phyloP scores from a whole-genome alignment of 257 asterid genomes.

The Agastache rugosa region DNA sequence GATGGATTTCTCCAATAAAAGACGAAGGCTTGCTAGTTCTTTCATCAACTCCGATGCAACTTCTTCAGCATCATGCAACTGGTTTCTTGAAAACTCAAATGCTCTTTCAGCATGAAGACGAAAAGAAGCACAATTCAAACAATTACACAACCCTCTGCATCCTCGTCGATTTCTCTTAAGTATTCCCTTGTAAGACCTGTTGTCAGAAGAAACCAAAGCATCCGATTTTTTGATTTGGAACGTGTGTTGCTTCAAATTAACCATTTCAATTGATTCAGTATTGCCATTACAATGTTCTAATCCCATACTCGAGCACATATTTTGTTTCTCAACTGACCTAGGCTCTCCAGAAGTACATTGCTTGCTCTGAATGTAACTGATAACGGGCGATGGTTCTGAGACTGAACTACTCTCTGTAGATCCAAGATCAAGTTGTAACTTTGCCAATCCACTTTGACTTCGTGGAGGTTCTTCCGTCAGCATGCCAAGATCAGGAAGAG shows the following conservation, averaged over 20 bases:
- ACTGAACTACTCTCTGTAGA: slow-evolving; percentile 28
- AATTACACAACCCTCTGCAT: slow-evolving; percentile 83
- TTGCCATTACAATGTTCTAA: slow-evolving; percentile 25
- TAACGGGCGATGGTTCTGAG: slow-evolving; percentile 34
- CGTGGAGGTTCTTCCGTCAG: slow-evolving; percentile 24
- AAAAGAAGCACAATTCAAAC: slow-evolving; percentile 84
- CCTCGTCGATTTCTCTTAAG: slow-evolving; percentile 74
- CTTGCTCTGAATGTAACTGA: slow-evolving; percentile 29
- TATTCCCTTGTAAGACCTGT: slow-evolving; percentile 58
- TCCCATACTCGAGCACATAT: slow-evolving; percentile 29
- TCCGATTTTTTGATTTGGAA: slow-evolving; percentile 28
- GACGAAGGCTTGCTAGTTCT: slow-evolving; percentile 64
- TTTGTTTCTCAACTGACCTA: slow-evolving; percentile 30
- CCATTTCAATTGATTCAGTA: slow-evolving; percentile 23
- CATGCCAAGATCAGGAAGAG: slow-evolving; percentile 26
- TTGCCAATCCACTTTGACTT: slow-evolving; percentile 24
- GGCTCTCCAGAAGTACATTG: slow-evolving; percentile 37
- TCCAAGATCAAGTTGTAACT: slow-evolving; percentile 28
- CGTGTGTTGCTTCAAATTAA: slow-evolving; percentile 33
- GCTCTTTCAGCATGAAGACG: slow-evolving; percentile 86
- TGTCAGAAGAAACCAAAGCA: slow-evolving; percentile 27
- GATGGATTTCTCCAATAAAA: slow-evolving; percentile 55
- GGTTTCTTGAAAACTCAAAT: slow-evolving; percentile 81
- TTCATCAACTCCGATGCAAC: slow-evolving; percentile 63
- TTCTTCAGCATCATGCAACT: slow-evolving; percentile 83